These are phyloP conservation scores for Zygosaccharomyces sapae DNA, from an alignment of 1,139 yeast species.

Conservation along the genomic window DNA sequence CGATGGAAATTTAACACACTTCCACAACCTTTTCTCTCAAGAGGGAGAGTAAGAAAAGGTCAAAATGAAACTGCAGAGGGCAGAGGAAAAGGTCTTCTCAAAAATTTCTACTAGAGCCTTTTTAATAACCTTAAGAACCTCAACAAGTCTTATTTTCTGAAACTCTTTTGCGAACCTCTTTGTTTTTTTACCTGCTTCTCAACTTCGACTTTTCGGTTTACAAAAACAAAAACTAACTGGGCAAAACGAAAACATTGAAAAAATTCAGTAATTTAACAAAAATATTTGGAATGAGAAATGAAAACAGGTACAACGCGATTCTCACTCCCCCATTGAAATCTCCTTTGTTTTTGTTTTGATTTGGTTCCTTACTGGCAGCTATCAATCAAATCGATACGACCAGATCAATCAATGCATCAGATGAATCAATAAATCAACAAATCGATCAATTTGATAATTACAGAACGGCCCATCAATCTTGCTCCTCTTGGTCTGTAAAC, in stretches of 20 bases:
- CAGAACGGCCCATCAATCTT: neutral
- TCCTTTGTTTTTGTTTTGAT: neutral
- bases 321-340: neutral
- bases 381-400: neutral
- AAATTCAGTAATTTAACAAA: neutral
- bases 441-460: neutral
- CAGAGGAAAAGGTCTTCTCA: neutral
- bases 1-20: conserved; percentile 1
- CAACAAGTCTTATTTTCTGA: neutral
- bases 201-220: conserved; percentile 10
- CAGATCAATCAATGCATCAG: too few species aligned
- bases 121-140: conserved; percentile 1
- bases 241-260: conserved; percentile 8
- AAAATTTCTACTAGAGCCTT: neutral
- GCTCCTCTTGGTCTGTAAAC: conserved; percentile 31
- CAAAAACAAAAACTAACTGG: conserved; percentile 15
- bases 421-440: neutral
- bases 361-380: neutral
- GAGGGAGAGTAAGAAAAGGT: neutral
- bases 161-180: conserved; percentile 6
- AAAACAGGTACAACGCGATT: conserved; percentile 2
- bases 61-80: neutral
- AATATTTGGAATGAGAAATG: conserved; percentile 3
- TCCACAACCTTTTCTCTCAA: conserved; percentile 2
- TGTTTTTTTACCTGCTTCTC: neutral